These are phyloP conservation scores for Ceratobasidium sp. DNA, from an alignment of 1,284 basidiomycete genomes.

Conservation along the genomic window DNA sequence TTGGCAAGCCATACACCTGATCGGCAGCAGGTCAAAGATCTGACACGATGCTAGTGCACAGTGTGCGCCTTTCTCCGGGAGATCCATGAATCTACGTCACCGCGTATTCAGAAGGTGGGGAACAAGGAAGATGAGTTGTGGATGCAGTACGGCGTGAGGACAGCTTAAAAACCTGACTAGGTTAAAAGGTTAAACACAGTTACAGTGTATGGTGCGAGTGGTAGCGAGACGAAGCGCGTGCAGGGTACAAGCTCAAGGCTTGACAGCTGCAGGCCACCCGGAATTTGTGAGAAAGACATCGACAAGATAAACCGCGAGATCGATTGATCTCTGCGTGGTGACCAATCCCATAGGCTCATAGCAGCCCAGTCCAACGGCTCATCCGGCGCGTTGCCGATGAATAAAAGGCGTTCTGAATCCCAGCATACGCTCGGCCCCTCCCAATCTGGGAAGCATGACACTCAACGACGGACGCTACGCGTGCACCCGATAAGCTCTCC, in stretches of 20 bases:
- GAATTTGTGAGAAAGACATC: slow-evolving; percentile 29
- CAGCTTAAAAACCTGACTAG: slow-evolving; percentile 37
- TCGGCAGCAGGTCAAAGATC: slow-evolving; percentile 74
- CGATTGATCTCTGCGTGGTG: slow-evolving; percentile 24
- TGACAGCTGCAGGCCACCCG: background rate
- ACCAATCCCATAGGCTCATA: slow-evolving; percentile 5
- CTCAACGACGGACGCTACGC: slow-evolving; percentile 9
- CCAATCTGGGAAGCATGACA: background rate
- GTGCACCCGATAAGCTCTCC: slow-evolving; percentile 34
- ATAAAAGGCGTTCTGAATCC: background rate
- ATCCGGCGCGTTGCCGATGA: background rate
- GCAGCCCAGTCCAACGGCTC: slow-evolving; percentile 20
- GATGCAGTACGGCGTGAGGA: background rate
- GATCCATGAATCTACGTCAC: slow-evolving; percentile 55
- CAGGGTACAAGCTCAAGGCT: background rate
- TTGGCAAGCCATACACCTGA: slow-evolving; percentile 66
- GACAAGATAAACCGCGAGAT: slow-evolving; percentile 10
- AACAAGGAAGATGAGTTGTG: background rate
- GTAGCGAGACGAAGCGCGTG: slow-evolving; percentile 10
- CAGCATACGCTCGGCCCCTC: background rate
- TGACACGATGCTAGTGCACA: slow-evolving; percentile 69
- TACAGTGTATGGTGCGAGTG: slow-evolving; percentile 1
- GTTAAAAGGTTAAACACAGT: slow-evolving; percentile 39
- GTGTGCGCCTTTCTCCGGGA: slow-evolving; percentile 66
- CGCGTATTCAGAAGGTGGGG: slow-evolving; percentile 3